Percentiles rank a stretch among this genome's conserved stretches.
Conservation (phyloP, 2,329 filamentous ascomycete genomes). For the Apiospora rasikravindrae region DNA sequence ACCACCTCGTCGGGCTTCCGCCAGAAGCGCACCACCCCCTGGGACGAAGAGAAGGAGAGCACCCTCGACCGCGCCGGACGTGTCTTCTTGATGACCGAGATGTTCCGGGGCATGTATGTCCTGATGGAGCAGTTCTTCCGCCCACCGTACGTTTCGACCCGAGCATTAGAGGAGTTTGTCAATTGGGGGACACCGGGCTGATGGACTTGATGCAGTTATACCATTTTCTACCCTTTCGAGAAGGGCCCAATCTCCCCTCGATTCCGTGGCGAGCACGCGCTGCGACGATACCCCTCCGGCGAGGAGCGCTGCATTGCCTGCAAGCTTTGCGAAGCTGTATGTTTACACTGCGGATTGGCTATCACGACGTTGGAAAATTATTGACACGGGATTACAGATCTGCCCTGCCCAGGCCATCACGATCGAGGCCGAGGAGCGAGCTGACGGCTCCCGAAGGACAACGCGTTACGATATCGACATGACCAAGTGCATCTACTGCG, state of each 20-base stretch:
- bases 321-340: constrained; percentile 94
- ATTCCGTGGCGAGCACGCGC: constrained; percentile 97
- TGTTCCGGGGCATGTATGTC: constrained; percentile 97
- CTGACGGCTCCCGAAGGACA: constrained; percentile 91
- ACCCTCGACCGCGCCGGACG: constrained; percentile 84
- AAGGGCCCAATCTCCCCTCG: constrained; percentile 98
- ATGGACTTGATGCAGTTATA: constrained; percentile 69
- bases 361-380: not conserved
- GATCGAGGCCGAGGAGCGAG: constrained; percentile 97
- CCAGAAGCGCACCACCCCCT: constrained; percentile 72
- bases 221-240: constrained; percentile 98
- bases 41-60: constrained; percentile 80
- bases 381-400: constrained; percentile 56
- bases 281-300: constrained; percentile 93
- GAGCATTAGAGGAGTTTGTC: not conserved
- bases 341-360: constrained; percentile 24
- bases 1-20: constrained; percentile 84
- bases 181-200: not conserved
- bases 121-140: constrained; percentile 98
- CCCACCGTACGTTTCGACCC: constrained; percentile 76
- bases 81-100: constrained; percentile 95
- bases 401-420: constrained; percentile 99
- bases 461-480: constrained; percentile 99
- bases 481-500: constrained; percentile 99
- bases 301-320: constrained; percentile 99